These are phyloP conservation scores for Tolypocladium pustulatum DNA, from an alignment of 2,329 filamentous ascomycete genomes.

Conservation along the genomic window DNA sequence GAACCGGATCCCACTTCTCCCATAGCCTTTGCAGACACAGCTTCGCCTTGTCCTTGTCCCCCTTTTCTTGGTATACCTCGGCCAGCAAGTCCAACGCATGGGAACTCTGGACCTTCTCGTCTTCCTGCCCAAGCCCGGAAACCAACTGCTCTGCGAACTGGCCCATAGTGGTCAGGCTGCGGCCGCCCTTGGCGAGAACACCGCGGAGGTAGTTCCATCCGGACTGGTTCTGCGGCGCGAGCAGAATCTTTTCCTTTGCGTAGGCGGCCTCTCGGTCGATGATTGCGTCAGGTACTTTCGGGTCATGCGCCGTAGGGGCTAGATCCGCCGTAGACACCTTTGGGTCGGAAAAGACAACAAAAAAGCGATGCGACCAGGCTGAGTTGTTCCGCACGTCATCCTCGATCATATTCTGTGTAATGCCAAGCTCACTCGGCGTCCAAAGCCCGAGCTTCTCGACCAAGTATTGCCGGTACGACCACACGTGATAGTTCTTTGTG, in stretches of 20 bases:
- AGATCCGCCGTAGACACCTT: conserved; percentile 33
- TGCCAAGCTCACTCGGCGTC: conserved; percentile 58
- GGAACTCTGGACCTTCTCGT: conserved; percentile 47
- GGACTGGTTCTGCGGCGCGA: conserved; percentile 88
- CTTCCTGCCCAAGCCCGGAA: conserved; percentile 31
- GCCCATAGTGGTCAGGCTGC: conserved; percentile 33
- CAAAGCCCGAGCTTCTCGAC: conserved; percentile 58
- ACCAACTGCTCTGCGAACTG: conserved; percentile 43
- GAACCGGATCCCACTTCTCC: conserved; percentile 82
- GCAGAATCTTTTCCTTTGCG: conserved; percentile 59
- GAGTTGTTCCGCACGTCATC: conserved; percentile 90
- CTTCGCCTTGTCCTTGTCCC: conserved; percentile 51
- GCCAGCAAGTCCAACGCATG: conserved; percentile 64
- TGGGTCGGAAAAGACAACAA: conserved; percentile 68
- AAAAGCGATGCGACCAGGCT: conserved; percentile 96
- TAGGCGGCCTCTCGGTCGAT: conserved; percentile 68
- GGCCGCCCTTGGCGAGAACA: conserved; percentile 56
- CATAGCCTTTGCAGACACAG: conserved; percentile 63
- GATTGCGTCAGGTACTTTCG: conserved; percentile 47
- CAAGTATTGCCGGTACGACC: conserved; percentile 79
- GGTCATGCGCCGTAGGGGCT: conserved; percentile 41
- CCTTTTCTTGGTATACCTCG: conserved; percentile 51
- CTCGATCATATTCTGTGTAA: conserved; percentile 62
- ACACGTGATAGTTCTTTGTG: conserved; percentile 97
- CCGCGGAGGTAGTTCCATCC: conserved; percentile 88